Evolutionary conservation across 768 basidiomycete species (phyloP).

Genomic region (Leccinum boreale): DNA sequence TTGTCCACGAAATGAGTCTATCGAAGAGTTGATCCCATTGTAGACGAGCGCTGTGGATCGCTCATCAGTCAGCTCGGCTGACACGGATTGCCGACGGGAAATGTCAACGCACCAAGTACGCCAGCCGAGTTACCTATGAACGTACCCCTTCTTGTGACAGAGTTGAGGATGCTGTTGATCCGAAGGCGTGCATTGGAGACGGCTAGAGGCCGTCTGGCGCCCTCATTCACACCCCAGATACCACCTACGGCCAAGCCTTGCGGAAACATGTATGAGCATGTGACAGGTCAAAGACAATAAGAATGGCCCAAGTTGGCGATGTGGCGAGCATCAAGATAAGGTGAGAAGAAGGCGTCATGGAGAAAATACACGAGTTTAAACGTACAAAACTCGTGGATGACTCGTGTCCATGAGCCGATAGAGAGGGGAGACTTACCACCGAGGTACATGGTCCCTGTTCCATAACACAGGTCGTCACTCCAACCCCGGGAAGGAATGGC

Average conservation of each 20-base stretch:
- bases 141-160: slow-evolving; percentile 93
- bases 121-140: slow-evolving; percentile 99
- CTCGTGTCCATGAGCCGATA: slow-evolving; percentile 48
- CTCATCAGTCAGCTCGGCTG: slow-evolving; percentile 34
- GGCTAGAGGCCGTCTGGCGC: slow-evolving; percentile 81
- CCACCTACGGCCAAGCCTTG: slow-evolving; percentile 94
- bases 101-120: slow-evolving; percentile 76
- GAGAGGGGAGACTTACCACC: slow-evolving; percentile 74
- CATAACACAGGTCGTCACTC: slow-evolving; percentile 99
- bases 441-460: slow-evolving; percentile 98
- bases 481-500: slow-evolving; percentile 95
- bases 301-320: slow-evolving; percentile 55
- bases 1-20: slow-evolving; percentile 84
- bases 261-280: slow-evolving; percentile 63
- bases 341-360: slow-evolving; percentile 52
- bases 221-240: slow-evolving; percentile 94
- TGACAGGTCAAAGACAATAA: slow-evolving; percentile 82
- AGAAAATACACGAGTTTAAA: slow-evolving; percentile 47
- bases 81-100: slow-evolving; percentile 28
- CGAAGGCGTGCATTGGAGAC: slow-evolving; percentile 83
- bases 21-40: slow-evolving; percentile 93
- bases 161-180: slow-evolving; percentile 96
- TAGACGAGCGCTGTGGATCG: slow-evolving; percentile 78
- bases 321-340: slow-evolving; percentile 59
- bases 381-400: slow-evolving; percentile 46